Conservation (phyloP, 2,329 filamentous ascomycete genomes). For the Chrysosphaeria jannelii region DNA sequence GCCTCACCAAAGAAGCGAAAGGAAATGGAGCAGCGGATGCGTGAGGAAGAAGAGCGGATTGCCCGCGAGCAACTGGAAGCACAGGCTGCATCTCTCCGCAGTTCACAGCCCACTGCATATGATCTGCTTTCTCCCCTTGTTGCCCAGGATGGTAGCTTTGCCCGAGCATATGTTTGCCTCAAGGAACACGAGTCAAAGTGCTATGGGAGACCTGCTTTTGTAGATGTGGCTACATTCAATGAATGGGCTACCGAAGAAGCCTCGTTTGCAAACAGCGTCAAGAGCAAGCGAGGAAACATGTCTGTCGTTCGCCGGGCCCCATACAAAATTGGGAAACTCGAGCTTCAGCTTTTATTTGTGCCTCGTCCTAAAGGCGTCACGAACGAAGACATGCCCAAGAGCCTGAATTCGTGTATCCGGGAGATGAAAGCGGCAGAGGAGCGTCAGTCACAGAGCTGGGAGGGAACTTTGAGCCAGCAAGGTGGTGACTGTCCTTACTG, state of each 20-base stretch:
- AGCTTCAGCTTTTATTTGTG: conserved; percentile 81
- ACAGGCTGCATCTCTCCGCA: conserved; percentile 29
- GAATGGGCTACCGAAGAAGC: conserved; percentile 88
- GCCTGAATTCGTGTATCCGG: conserved; percentile 86
- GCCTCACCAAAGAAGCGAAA: conserved; percentile 91
- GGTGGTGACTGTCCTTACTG: conserved; percentile 97
- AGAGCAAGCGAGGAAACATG: conserved; percentile 60
- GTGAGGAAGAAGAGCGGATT: conserved; percentile 51
- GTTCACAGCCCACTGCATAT: conserved; percentile 42
- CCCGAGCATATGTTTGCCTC: conserved; percentile 71
- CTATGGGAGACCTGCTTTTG: conserved; percentile 63
- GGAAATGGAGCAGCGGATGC: conserved; percentile 62
- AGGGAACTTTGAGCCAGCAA: conserved; percentile 82
- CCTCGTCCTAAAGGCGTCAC: conserved; percentile 63
- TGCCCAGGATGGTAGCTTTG: conserved; percentile 79
- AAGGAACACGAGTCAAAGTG: conserved; percentile 75
- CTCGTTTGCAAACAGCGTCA: conserved; percentile 53
- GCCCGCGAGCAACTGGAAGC: conserved; percentile 33
- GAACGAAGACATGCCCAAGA: conserved; percentile 97
- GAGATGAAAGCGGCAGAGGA: conserved; percentile 81
- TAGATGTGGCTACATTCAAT: conserved; percentile 88
- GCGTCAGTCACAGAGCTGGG: conserved; percentile 45
- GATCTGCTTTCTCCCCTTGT: conserved; percentile 67
- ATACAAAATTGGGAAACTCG: conserved; percentile 88
- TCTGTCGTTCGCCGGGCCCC: conserved; percentile 55